Percentiles rank a stretch among this genome's conserved stretches.
These are phyloP conservation scores for Psilocybe sp. DNA, from an alignment of 768 basidiomycete species.

Conservation along the genomic window DNA sequence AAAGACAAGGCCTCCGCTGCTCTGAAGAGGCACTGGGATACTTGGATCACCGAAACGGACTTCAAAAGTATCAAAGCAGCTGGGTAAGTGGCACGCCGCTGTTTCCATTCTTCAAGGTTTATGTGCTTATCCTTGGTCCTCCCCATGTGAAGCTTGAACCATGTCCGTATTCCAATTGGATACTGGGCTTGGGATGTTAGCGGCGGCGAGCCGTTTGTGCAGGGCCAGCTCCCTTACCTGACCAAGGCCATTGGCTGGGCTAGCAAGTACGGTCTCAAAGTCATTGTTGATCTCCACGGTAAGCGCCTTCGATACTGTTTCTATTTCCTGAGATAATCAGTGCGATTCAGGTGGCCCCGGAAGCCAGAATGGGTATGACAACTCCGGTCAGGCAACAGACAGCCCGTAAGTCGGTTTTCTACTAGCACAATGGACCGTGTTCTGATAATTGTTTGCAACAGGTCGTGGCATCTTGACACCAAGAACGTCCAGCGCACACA, in stretches of 20 bases:
- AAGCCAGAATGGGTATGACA: slow-evolving; percentile 83
- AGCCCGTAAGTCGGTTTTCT: slow-evolving; percentile 38
- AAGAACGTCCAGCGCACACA: slow-evolving; percentile 65
- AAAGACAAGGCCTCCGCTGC: slow-evolving; percentile 37
- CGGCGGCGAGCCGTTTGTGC: slow-evolving; percentile 71
- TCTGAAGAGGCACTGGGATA: slow-evolving; percentile 69
- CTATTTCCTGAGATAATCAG: not conserved
- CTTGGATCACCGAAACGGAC: slow-evolving; percentile 80
- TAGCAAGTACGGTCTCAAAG: slow-evolving; percentile 60
- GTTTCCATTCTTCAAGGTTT: not conserved
- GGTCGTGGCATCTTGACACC: slow-evolving; percentile 61
- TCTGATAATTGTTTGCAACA: slow-evolving; percentile 9
- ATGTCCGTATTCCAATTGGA: slow-evolving; percentile 79
- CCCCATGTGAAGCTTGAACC: slow-evolving; percentile 54
- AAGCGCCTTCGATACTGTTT: slow-evolving; percentile 5
- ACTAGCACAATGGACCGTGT: not conserved
- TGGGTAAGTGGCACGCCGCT: slow-evolving; percentile 43
- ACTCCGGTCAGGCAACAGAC: slow-evolving; percentile 63
- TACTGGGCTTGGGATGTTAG: slow-evolving; percentile 86
- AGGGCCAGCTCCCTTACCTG: slow-evolving; percentile 71
- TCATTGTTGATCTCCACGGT: slow-evolving; percentile 76
- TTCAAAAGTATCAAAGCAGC: slow-evolving; percentile 69
- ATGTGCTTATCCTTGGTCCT: not conserved
- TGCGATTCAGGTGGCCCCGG: slow-evolving; percentile 58
- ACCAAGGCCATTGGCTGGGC: slow-evolving; percentile 68